Evolutionary conservation across 2,329 filamentous ascomycete species (phyloP), one percentile per base, ranked within the genome.

Genomic region (Diaporthe caulivora): DNA sequence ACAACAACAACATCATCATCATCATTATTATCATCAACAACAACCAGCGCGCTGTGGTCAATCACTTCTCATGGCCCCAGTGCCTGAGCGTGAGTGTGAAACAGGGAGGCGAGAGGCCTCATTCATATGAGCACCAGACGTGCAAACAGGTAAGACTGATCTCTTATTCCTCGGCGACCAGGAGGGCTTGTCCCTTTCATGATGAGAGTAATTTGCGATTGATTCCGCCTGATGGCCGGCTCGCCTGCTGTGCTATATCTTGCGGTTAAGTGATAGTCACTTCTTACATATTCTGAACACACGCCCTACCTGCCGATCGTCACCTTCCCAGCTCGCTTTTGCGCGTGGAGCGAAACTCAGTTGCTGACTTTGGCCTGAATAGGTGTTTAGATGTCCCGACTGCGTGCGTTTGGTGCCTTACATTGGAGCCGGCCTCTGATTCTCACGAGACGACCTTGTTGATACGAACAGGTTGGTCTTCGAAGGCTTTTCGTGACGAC

Each of bases 181-280:
- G 55, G 40, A 57, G 13, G 40, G 49, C 53, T 40, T 67, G 62
- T 67, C 74, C 76, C 26, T 62, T 79, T 79, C 78, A 93, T 94
- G 95, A 98, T 97, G 95, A 93, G 88, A 94, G 83, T 94, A 98
- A 98, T 98, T 98, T 98, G 95, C 95, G 95, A 96, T 96, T 97
- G 95, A 98, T 93, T 90, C 88, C 86, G 84, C 84, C 84, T 87
- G 91, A 91, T 95, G 95, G 94, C 89, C 87, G 93, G 91, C 95
- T 93, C 93, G 95, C 95, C 95, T 91, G 95, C 91, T 94, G 89
- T 87, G 93, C 92, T 89, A 92, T 92, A 95, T 92, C 92, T 88
- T 86, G 82, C 86, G 86, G 89, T 86, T 82, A 90, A 84, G 87
- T 97, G 95, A 98, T 93, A 97, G 94, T 95, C 86, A 92, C 91